Percentiles rank a stretch among this genome's conserved stretches.
phyloP scores from a whole-genome alignment of 1,284 basidiomycete genomes.

The Salmacisia buchloeana region DNA sequence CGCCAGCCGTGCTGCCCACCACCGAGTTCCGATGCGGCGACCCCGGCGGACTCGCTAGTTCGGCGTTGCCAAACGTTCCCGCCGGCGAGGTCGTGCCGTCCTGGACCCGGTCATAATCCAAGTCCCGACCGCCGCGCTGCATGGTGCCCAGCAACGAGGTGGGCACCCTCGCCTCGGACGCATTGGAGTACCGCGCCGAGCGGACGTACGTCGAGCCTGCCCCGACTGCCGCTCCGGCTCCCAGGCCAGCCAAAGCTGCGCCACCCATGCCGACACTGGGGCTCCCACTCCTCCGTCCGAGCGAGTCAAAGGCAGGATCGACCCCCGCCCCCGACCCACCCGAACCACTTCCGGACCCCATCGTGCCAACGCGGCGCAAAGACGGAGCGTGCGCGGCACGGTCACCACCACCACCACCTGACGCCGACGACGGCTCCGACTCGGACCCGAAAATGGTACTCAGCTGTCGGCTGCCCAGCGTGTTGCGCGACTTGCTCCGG shows the following conservation, averaged over 20 bases:
- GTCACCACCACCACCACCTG: neutral
- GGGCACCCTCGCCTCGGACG: neutral
- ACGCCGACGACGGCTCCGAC: neutral
- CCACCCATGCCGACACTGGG: no score
- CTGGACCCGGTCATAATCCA: no score
- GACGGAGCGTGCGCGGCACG: no score
- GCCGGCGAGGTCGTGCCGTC: neutral
- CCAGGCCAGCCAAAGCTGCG: no score
- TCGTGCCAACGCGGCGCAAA: no score
- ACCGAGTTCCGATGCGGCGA: neutral
- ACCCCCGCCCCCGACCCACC: neutral
- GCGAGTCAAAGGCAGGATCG: neutral
- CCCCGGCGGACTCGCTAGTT: neutral
- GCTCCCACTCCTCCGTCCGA: no score
- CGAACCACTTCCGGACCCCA: no score
- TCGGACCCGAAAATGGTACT: neutral
- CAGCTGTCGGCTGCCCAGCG: neutral
- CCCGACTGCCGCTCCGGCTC: neutral
- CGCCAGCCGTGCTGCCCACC: neutral
- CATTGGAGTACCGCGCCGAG: no score
- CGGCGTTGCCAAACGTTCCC: neutral
- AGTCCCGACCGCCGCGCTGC: neutral
- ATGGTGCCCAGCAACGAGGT: neutral
- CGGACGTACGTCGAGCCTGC: neutral
- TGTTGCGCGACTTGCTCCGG: neutral